A percentile compares a stretch with the other conserved stretches of the same genome.
phyloP scores from a whole-genome alignment of 805 yeast genomes.

The Kodamaea neixiangensis region DNA sequence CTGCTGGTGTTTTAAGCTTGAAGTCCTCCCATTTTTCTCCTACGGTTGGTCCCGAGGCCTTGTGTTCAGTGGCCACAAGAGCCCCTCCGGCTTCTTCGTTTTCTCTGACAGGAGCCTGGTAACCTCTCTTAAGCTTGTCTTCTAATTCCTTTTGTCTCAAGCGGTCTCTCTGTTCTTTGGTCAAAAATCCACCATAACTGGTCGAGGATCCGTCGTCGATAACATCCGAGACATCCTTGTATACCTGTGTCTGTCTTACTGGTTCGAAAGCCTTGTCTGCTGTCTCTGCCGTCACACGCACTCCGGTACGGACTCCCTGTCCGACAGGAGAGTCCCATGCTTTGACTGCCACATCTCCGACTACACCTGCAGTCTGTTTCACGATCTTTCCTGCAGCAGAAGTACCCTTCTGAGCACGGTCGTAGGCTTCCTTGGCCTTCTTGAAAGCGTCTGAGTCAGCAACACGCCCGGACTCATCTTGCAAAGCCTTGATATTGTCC shows the following conservation, averaged over 20 bases:
- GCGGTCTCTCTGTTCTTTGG: constrained; percentile 74
- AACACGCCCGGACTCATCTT: constrained; percentile 92
- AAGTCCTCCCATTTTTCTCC: constrained; percentile 67
- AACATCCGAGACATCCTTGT: constrained; percentile 84
- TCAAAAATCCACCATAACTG: constrained; percentile 89
- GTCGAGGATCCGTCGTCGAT: constrained; percentile 90
- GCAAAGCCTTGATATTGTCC: constrained; percentile 89
- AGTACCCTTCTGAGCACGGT: constrained; percentile 71
- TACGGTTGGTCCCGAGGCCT: constrained; percentile 67
- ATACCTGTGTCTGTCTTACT: constrained; percentile 84
- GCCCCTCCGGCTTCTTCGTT: constrained; percentile 83
- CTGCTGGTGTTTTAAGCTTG: constrained; percentile 67
- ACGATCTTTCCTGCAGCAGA: constrained; percentile 74
- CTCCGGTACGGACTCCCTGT: constrained; percentile 82
- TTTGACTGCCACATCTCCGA: constrained; percentile 82
- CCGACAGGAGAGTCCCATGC: constrained; percentile 98
- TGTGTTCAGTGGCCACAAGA: constrained; percentile 77
- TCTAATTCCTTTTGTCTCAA: constrained; percentile 59
- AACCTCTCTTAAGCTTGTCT: constrained; percentile 58
- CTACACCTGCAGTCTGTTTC: constrained; percentile 88
- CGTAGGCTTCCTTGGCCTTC: constrained; percentile 89
- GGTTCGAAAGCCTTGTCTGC: constrained; percentile 93
- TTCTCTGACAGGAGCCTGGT: constrained; percentile 68
- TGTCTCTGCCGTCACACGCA: constrained; percentile 76
- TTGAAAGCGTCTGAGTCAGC: constrained; percentile 94